Evolutionary conservation across 73 alveolate species (phyloP).

Genomic region (Symbiodinium natans): DNA sequence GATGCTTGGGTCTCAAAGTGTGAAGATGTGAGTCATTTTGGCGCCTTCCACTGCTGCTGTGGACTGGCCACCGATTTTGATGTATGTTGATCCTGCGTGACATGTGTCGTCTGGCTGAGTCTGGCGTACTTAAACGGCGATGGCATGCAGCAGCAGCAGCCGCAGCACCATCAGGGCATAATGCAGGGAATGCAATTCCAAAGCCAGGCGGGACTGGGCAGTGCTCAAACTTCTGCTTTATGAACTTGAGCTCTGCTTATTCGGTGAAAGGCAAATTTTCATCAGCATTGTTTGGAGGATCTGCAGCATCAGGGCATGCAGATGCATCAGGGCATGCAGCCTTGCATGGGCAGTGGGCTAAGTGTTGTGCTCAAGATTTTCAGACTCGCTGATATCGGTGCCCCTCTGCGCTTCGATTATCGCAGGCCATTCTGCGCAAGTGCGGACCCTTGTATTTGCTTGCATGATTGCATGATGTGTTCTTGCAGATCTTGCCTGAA

Average conservation of each 20-base stretch:
- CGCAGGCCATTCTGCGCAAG: not conserved
- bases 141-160: conserved; percentile 46
- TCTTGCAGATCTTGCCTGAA: no score
- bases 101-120: not conserved
- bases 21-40: no score
- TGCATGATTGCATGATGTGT: no score
- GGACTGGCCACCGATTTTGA: not conserved
- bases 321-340: conserved; percentile 28
- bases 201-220: conserved; percentile 27
- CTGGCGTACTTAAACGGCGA: conserved; percentile 53
- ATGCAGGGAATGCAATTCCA: conserved; percentile 39
- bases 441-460: not conserved
- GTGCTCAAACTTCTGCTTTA: not conserved
- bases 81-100: not conserved
- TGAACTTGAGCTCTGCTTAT: no score
- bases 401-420: not conserved
- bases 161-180: conserved; percentile 28
- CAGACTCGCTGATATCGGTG: not conserved
- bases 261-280: no score
- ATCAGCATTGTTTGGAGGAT: no score
- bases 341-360: not conserved
- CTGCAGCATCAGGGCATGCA: conserved; percentile 52
- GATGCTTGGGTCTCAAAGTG: not conserved
- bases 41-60: not conserved
- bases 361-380: not conserved